Conservation (phyloP, 2,329 filamentous ascomycete genomes). For the Colletotrichum chrysophilum region DNA sequence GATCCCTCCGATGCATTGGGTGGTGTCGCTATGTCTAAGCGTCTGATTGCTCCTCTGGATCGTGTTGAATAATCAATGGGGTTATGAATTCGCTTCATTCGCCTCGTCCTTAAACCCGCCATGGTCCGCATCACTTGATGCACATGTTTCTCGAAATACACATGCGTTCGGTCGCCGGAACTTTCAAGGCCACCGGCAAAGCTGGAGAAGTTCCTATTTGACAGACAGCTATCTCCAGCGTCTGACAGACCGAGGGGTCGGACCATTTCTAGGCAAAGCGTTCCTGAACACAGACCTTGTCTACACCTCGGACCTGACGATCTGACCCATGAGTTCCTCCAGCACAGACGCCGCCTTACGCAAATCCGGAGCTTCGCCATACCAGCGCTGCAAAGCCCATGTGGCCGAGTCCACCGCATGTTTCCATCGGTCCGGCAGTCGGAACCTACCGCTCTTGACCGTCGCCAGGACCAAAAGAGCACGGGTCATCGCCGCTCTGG, state of each 20-base stretch:
- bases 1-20: neutral
- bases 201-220: neutral
- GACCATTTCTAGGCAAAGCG: neutral
- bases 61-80: neutral
- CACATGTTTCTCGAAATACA: neutral
- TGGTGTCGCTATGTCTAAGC: neutral
- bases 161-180: neutral
- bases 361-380: slow-evolving; percentile 25
- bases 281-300: slow-evolving; percentile 1
- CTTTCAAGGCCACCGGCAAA: neutral
- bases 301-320: slow-evolving; percentile 1
- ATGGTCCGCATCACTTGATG: neutral
- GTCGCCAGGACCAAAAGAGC: slow-evolving; percentile 32
- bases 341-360: slow-evolving; percentile 14
- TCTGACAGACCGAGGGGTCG: neutral
- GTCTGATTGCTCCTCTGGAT: neutral
- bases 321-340: slow-evolving; percentile 4
- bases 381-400: slow-evolving; percentile 24
- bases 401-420: slow-evolving; percentile 24
- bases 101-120: neutral
- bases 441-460: slow-evolving; percentile 18
- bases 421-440: slow-evolving; percentile 24
- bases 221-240: neutral
- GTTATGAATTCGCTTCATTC: neutral
- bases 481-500: slow-evolving; percentile 23